These are phyloP conservation scores for Novymonas esmeraldas DNA, from an alignment of 208 protist genomes.

Conservation along the genomic window DNA sequence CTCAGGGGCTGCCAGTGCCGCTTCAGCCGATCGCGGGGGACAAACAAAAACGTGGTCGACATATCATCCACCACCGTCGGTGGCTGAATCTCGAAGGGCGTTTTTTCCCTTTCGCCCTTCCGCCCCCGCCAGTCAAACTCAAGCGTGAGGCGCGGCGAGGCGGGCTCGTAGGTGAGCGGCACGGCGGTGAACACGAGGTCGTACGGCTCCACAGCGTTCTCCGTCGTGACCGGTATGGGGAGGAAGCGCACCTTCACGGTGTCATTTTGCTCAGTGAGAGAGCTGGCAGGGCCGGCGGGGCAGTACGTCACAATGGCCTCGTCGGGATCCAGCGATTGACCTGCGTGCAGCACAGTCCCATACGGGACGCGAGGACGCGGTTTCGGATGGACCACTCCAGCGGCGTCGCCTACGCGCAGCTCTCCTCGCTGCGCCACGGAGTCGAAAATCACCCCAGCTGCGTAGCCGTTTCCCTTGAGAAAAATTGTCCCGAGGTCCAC, in stretches of 20 bases:
- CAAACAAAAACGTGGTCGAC: not conserved
- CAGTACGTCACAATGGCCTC: not conserved
- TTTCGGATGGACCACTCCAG: not conserved
- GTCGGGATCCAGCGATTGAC: not conserved
- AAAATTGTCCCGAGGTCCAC: constrained; percentile 4
- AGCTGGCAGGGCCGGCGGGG: not conserved
- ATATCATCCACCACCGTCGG: not conserved
- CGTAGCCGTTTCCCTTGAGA: not conserved
- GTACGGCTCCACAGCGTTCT: not conserved
- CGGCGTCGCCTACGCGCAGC: not conserved
- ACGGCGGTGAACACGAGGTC: not conserved
- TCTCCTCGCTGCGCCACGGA: not conserved
- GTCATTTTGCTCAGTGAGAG: not conserved
- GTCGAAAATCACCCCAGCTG: constrained; percentile 5
- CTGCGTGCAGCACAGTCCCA: not conserved
- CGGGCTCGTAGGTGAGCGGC: not conserved
- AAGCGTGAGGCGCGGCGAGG: not conserved
- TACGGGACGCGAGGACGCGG: not conserved
- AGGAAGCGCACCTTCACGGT: not conserved
- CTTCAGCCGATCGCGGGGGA: too few relatives aligned
- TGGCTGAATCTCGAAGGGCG: not conserved
- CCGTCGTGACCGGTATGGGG: not conserved
- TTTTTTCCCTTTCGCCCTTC: not conserved
- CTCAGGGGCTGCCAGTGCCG: too few relatives aligned
- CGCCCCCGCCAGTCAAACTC: not conserved